Conservation (phyloP, 2,329 filamentous ascomycete species). For the Helotiales sp. region DNA sequence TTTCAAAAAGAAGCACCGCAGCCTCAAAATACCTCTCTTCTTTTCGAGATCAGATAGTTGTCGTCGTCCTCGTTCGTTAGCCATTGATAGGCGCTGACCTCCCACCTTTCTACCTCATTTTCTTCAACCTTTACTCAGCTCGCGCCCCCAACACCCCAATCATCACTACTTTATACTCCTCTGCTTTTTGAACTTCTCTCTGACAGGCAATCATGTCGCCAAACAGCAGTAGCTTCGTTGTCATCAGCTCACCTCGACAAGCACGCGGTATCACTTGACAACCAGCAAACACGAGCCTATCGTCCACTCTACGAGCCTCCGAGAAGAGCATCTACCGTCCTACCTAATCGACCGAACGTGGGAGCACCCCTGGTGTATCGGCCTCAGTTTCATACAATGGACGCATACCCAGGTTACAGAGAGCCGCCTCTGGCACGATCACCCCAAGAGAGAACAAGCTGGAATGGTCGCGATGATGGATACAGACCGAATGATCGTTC, state of each 20-base stretch:
- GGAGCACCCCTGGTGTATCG: neutral
- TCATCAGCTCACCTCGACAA: slow-evolving; percentile 27
- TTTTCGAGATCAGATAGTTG: slow-evolving; percentile 28
- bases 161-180: slow-evolving; percentile 14
- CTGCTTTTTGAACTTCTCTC: slow-evolving; percentile 36
- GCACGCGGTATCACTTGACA: slow-evolving; percentile 35
- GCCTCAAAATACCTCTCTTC: slow-evolving; percentile 25
- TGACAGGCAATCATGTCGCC: slow-evolving; percentile 39
- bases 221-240: slow-evolving; percentile 36
- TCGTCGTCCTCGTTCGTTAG: slow-evolving; percentile 19
- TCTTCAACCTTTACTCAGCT: slow-evolving; percentile 13
- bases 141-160: slow-evolving; percentile 3
- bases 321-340: slow-evolving; percentile 21
- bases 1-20: slow-evolving; percentile 17
- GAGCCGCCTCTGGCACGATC: slow-evolving; percentile 34
- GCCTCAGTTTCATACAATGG: slow-evolving; percentile 25
- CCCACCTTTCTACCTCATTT: slow-evolving; percentile 23
- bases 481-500: slow-evolving; percentile 30
- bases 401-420: slow-evolving; percentile 33
- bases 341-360: slow-evolving; percentile 8
- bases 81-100: slow-evolving; percentile 22
- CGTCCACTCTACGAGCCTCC: slow-evolving; percentile 14
- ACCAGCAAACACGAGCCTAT: slow-evolving; percentile 22
- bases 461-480: slow-evolving; percentile 35
- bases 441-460: slow-evolving; percentile 35